Evolutionary conservation across 140 eudicot species (phyloP).

Genomic region (Oenanthe javanica): DNA sequence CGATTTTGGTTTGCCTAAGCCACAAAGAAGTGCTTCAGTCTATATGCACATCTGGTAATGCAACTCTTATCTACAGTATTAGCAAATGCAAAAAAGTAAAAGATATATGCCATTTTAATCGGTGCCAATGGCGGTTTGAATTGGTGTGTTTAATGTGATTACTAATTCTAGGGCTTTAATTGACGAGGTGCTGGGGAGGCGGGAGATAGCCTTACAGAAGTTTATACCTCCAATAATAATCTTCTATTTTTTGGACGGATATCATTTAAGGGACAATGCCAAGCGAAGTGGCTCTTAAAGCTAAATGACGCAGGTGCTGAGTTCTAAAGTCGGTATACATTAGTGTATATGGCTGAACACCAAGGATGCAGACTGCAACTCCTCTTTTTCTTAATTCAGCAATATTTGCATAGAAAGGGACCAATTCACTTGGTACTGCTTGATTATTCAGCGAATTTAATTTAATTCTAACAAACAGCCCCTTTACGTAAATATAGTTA

Average conservation of each 20-base stretch:
- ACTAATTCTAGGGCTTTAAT: background rate
- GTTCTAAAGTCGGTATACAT: too few species aligned
- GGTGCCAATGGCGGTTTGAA: background rate
- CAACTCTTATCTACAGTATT: background rate
- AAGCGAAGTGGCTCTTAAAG: background rate
- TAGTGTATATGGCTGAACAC: background rate
- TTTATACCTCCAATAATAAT: background rate
- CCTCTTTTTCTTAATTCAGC: background rate
- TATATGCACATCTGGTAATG: background rate
- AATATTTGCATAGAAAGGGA: background rate
- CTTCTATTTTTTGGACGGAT: background rate
- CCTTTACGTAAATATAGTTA: background rate
- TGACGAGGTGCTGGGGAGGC: background rate
- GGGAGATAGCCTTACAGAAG: background rate
- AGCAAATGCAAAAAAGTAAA: background rate
- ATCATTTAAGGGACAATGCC: background rate
- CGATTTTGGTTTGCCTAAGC: background rate
- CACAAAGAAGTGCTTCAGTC: background rate
- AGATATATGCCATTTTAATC: background rate
- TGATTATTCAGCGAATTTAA: background rate
- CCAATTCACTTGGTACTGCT: background rate
- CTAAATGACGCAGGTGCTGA: background rate
- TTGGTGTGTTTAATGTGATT: background rate
- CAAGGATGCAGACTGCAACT: background rate
- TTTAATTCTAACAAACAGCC: background rate